Evolutionary conservation across 805 yeast genomes (phyloP), one percentile per base, ranked within the genome.

Genomic region (Candida glaebosa): DNA sequence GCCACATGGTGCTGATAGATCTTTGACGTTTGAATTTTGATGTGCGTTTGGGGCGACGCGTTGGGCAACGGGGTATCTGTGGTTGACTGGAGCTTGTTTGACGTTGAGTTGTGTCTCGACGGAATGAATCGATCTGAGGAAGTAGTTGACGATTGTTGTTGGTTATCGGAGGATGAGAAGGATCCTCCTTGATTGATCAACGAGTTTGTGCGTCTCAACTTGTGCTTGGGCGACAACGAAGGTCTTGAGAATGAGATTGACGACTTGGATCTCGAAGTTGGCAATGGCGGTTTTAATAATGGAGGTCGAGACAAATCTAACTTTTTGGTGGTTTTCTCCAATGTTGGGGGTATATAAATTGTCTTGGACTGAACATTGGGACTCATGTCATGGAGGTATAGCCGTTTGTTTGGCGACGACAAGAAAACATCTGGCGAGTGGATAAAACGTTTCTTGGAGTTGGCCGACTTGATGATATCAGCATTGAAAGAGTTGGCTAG

Each of bases 1-100:
- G 97, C 98, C 2, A 91, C 96, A 19, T 87, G 82, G 52, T 79
- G 79, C 58, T 84, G 84, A 55, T 87, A 87, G 4, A 76, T 73
- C 46, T 73, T 70, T 6, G 75, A 63, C 3, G 78, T 75, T 53
- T 76, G 80, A 3, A 75, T 75, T 49, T 71, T 72, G 34, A 78
- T 76, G 52, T 78, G 81, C 5, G 77, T 73, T 45, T 69, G 68
- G 1, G 82, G 82, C 40, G 77, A 68, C 14, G 74, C 74, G 51
- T 68, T 67, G 2, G 75, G 75, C 40, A 59, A 69, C 2, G 71
- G 73, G n/a, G 49, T 51, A 14, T 42, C 40, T 10, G 62, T 55
- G 10, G 69, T 57, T 8, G 38, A 35, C 34, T 67, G 59, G 22
- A 70, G 53, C 38, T 65, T 67, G n/a, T 69, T 65, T 3, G 64